phyloP scores from a whole-genome alignment of 2,329 filamentous ascomycete species.

The Diplodia sapinea region DNA sequence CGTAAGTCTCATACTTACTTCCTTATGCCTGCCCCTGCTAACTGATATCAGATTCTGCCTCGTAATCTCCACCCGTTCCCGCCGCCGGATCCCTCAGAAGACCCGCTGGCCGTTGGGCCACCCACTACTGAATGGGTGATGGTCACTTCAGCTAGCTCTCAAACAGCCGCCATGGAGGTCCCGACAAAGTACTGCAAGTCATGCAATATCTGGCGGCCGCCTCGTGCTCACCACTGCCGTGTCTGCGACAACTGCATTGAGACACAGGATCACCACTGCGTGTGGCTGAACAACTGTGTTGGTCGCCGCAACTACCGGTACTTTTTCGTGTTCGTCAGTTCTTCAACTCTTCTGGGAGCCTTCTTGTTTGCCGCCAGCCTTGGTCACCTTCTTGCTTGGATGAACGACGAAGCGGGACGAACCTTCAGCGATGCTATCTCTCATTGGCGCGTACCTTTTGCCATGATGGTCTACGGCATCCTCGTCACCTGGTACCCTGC shows the following conservation, averaged over 20 bases:
- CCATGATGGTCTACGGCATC: constrained; percentile 83
- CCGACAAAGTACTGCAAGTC: constrained; percentile 98
- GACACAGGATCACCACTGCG: constrained; percentile 96
- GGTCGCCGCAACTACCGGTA: constrained; percentile 97
- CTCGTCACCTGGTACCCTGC: constrained; percentile 79
- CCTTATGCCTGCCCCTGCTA: constrained; percentile 4
- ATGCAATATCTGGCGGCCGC: constrained; percentile 96
- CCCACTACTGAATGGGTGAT: constrained; percentile 93
- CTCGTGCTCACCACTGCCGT: constrained; percentile 93
- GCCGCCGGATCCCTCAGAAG: constrained; percentile 73
- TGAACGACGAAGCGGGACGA: constrained; percentile 62
- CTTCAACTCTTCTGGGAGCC: constrained; percentile 75
- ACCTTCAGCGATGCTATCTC: constrained; percentile 72
- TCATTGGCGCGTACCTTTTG: constrained; percentile 80
- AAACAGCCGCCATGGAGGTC: constrained; percentile 91
- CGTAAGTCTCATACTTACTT: constrained; percentile 61
- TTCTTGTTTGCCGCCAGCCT: constrained; percentile 79
- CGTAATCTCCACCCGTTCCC: constrained; percentile 90
- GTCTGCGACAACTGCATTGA: constrained; percentile 97
- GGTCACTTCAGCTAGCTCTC: constrained; percentile 77
- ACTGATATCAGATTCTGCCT: constrained; percentile 74
- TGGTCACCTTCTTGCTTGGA: constrained; percentile 80
- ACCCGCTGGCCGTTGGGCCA: constrained; percentile 80
- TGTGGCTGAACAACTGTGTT: constrained; percentile 99
- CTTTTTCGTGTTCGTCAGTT: constrained; percentile 90